A percentile compares a stretch with the other conserved stretches of the same genome.
phyloP scores from a whole-genome alignment of 2,329 filamentous ascomycete genomes.

The Grosmannia clavigera region DNA sequence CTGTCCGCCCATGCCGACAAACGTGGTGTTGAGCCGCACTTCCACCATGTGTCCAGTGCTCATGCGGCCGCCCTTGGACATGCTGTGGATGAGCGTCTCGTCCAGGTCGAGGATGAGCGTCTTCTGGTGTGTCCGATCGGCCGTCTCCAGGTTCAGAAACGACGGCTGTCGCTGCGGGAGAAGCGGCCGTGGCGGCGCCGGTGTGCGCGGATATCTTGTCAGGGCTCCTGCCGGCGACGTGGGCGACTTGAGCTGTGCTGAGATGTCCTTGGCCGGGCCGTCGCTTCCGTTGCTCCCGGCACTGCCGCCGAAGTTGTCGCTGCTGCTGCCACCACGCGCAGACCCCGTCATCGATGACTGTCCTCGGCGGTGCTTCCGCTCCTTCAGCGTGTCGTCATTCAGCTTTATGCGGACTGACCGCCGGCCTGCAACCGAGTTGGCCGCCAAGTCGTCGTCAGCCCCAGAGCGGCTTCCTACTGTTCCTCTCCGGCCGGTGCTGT shows the following conservation, averaged over 20 bases:
- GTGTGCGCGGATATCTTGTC: conserved; percentile 83
- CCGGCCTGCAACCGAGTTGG: conserved; percentile 50
- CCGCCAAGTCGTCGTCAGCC: conserved; percentile 35
- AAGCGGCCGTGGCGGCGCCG: conserved; percentile 76
- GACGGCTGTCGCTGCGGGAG: conserved; percentile 84
- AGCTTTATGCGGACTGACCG: conserved; percentile 86
- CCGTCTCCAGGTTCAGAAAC: conserved; percentile 52
- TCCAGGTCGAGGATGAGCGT: conserved; percentile 92
- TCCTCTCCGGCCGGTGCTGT: conserved; percentile 2
- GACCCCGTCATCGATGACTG: conserved; percentile 23
- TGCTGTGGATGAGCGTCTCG: conserved; percentile 94
- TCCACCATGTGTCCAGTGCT: conserved; percentile 98
- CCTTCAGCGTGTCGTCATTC: conserved; percentile 62
- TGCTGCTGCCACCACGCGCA: conserved; percentile 13
- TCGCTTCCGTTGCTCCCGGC: conserved; percentile 20
- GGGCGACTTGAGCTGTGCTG: conserved; percentile 83
- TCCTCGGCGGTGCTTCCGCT: conserved; percentile 57
- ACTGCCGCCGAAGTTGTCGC: conserved; percentile 17
- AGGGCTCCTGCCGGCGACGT: conserved; percentile 68
- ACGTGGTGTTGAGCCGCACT: conserved; percentile 69
- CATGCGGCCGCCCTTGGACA: conserved; percentile 92
- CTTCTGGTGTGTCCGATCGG: conserved; percentile 57
- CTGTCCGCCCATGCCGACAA: conserved; percentile 54
- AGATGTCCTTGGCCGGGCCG: conserved; percentile 36
- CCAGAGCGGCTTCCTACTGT: conserved; percentile 7